Evolutionary conservation across 306 rosid species (phyloP).

Genomic region (Amphicarpaea edgeworthii): DNA sequence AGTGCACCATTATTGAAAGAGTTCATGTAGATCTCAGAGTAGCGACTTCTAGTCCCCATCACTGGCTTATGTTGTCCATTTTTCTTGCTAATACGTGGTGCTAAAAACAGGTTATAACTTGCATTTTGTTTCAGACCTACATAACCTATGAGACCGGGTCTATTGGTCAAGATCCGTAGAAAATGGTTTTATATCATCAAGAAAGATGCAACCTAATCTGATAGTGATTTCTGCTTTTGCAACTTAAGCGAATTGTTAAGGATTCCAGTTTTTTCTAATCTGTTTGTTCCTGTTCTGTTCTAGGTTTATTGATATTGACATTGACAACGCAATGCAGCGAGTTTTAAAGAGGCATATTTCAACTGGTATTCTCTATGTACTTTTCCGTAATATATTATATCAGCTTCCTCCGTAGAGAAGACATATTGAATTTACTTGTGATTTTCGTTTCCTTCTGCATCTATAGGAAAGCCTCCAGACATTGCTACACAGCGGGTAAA

Average conservation of each 20-base stretch:
- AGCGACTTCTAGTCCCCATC: not conserved
- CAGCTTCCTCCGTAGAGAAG: constrained; percentile 15
- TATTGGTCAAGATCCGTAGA: constrained; percentile 28
- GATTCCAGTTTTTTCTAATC: constrained; percentile 26
- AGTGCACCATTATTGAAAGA: constrained; percentile 4
- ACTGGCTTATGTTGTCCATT: not conserved
- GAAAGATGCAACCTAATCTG: constrained; percentile 20
- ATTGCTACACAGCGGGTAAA: constrained; percentile 86
- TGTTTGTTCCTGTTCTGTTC: constrained; percentile 41
- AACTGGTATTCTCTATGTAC: constrained; percentile 62
- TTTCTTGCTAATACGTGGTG: not conserved
- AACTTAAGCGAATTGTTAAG: constrained; percentile 11
- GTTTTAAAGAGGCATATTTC: constrained; percentile 84
- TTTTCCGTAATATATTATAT: constrained; percentile 3
- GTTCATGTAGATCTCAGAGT: not conserved
- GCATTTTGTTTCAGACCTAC: constrained; percentile 9
- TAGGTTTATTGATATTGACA: constrained; percentile 81
- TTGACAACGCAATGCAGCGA: constrained; percentile 82
- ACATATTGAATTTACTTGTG: constrained; percentile 9
- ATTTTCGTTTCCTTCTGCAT: constrained; percentile 26
- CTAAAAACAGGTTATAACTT: not conserved
- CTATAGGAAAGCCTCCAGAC: constrained; percentile 71
- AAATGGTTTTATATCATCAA: not conserved
- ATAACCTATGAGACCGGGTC: not conserved
- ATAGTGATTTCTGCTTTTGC: constrained; percentile 25